phyloP scores from a whole-genome alignment of 768 basidiomycete species.

The Tulasnella sp. region DNA sequence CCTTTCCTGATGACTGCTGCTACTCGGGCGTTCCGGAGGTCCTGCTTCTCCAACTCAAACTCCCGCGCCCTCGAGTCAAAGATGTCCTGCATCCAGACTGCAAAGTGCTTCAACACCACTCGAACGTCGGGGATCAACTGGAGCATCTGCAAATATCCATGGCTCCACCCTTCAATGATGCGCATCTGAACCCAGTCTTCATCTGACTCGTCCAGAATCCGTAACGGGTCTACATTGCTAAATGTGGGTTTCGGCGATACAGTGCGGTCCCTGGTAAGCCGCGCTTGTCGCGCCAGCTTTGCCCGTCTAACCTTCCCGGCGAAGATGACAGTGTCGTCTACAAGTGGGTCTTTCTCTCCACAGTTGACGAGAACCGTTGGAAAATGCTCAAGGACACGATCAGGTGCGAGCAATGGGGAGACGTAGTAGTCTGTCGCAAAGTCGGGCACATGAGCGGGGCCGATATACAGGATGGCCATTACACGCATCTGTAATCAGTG shows the following conservation, averaged over 20 bases:
- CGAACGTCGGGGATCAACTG: conserved; percentile 72
- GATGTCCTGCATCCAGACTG: conserved; percentile 81
- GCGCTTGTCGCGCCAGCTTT: conserved; percentile 62
- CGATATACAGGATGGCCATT: conserved; percentile 96
- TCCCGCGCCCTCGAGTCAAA: conserved; percentile 34
- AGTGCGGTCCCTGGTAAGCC: conserved; percentile 9
- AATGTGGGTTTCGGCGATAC: conserved; percentile 5
- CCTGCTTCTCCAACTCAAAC: neutral
- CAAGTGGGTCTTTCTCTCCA: conserved; percentile 92
- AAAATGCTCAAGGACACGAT: conserved; percentile 76
- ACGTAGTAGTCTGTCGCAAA: conserved; percentile 92
- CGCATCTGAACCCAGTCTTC: conserved; percentile 93
- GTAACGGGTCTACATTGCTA: conserved; percentile 1
- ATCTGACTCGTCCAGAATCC: conserved; percentile 48
- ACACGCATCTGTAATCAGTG: conserved; percentile 93
- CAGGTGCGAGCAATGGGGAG: conserved; percentile 86
- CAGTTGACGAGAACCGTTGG: conserved; percentile 90
- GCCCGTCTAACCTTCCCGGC: conserved; percentile 92
- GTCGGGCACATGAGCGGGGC: conserved; percentile 87
- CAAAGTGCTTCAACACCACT: conserved; percentile 69
- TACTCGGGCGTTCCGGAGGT: neutral
- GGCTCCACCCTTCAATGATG: conserved; percentile 92
- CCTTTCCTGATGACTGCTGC: neutral
- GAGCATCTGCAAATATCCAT: conserved; percentile 95
- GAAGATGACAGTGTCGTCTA: conserved; percentile 96